These are phyloP conservation scores for Pseudogymnoascus pannorum DNA, from an alignment of 2,329 filamentous ascomycete species.

Conservation along the genomic window DNA sequence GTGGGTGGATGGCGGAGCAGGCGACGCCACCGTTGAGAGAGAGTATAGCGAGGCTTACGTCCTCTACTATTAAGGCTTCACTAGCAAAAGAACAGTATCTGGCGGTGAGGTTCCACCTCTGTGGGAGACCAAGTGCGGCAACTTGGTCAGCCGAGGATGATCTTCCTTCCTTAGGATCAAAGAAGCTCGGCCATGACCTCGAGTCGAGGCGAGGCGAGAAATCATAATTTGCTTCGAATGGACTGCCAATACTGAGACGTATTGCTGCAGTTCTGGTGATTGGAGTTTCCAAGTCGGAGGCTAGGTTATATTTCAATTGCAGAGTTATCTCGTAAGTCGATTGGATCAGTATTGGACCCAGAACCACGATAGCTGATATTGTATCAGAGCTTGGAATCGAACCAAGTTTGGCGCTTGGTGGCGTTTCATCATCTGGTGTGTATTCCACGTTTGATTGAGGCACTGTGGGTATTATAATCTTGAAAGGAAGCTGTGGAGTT, in stretches of 20 bases:
- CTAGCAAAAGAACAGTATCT: constrained; percentile 69
- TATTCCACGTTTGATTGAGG: not conserved
- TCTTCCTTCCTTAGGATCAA: constrained; percentile 45
- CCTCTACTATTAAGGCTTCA: constrained; percentile 53
- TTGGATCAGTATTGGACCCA: constrained; percentile 43
- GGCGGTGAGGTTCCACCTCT: constrained; percentile 74
- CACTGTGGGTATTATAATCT: constrained; percentile 6
- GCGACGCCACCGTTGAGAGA: constrained; percentile 54
- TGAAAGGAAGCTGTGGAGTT: constrained; percentile 38
- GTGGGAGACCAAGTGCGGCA: constrained; percentile 57
- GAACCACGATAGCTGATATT: constrained; percentile 38
- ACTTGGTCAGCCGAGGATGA: not conserved
- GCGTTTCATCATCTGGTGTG: constrained; percentile 3
- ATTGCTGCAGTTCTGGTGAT: constrained; percentile 67
- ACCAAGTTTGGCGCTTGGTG: constrained; percentile 21
- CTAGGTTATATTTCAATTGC: constrained; percentile 68
- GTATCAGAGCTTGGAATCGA: constrained; percentile 40
- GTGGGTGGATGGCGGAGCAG: constrained; percentile 42
- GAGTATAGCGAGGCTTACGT: constrained; percentile 56
- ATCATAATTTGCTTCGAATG: constrained; percentile 90
- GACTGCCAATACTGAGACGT: constrained; percentile 66
- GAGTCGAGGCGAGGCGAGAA: constrained; percentile 71
- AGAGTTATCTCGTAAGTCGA: constrained; percentile 62
- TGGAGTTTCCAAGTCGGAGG: constrained; percentile 71
- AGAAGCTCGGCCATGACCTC: constrained; percentile 81